Base-by-base conservation (phyloP, 129 eudicot genomes). In the Artemisia argyi region DNA sequence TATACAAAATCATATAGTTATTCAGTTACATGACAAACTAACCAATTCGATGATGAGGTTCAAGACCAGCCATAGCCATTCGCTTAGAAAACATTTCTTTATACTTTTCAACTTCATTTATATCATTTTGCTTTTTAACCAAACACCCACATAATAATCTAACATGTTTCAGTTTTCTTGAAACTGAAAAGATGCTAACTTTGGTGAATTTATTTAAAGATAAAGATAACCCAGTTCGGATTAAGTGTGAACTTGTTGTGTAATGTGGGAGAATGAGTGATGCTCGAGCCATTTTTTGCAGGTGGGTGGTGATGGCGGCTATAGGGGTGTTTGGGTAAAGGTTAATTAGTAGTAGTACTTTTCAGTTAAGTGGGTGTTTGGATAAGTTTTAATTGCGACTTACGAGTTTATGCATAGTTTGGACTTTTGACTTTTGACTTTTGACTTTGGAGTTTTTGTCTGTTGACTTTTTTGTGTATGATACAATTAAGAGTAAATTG, bases 11-110 rank as follows among this genome's bases (percentile, higher is more conserved):
- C 26, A 24, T 0, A 30, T 30, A 30, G 1, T 0, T 6, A 20
- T 1, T 32, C 32, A 28, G n/a, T 14, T n/a, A 58, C 32, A 12
- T 57, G 2, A 24, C 9, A 4, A 15, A 26, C 46, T 64, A 73
- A 92, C 94, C 96, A 11, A 92, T 82, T 18, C 79, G 91, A 66
- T 92, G 95, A 78, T 89, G 95, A 74, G 98, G 95, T 30, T 82
- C 83, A 76, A 92, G 87, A 14, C 96, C 94, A 22, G 94, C 94
- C 91, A 86, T 74, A 22, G 66, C 73, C 97, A 89, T 92, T 66
- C 85, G 84, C 5, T 72, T 83, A 1, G 92, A 73, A 70, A 92
- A 92, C 42, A 64, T 50, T n/a, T 83, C 76, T 63, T 53, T 80
- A 81, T 85, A 82, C 8, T 65, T 80, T 6, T 85, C 63, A 79